Percentiles rank a stretch among this genome's conserved stretches.
phyloP scores from a whole-genome alignment of 2,329 filamentous ascomycete species.

The Dothideomycetes sp. region DNA sequence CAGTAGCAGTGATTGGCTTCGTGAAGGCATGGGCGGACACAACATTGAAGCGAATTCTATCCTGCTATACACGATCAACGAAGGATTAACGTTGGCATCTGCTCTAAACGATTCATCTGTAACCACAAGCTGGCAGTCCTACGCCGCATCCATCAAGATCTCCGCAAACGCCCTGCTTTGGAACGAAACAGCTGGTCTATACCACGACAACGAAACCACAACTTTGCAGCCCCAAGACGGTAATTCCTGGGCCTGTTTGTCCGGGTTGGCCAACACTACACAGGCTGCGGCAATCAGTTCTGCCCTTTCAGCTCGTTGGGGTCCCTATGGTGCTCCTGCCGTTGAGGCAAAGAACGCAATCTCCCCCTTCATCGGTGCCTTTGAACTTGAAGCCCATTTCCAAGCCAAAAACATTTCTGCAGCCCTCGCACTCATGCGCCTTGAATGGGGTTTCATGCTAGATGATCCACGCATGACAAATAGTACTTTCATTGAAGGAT shows the following conservation, averaged over 20 bases:
- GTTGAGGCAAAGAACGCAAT: slow-evolving; percentile 33
- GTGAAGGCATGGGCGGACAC: slow-evolving; percentile 42
- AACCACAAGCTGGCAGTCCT: slow-evolving; percentile 33
- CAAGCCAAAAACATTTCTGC: slow-evolving; percentile 29
- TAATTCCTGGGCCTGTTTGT: slow-evolving; percentile 32
- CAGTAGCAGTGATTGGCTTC: slow-evolving; percentile 38
- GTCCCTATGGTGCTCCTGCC: slow-evolving; percentile 37
- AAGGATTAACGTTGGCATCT: slow-evolving; percentile 40
- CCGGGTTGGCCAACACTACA: slow-evolving; percentile 22
- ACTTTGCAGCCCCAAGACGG: slow-evolving; percentile 46
- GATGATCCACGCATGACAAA: slow-evolving; percentile 34
- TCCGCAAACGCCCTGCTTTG: slow-evolving; percentile 30
- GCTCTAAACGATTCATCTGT: slow-evolving; percentile 37
- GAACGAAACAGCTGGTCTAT: slow-evolving; percentile 23
- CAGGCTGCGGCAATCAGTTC: slow-evolving; percentile 26
- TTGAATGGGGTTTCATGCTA: slow-evolving; percentile 35
- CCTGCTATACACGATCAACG: slow-evolving; percentile 43
- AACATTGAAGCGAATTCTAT: slow-evolving; percentile 40
- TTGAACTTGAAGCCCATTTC: slow-evolving; percentile 37
- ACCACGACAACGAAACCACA: slow-evolving; percentile 32
- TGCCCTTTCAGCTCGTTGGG: slow-evolving; percentile 35
- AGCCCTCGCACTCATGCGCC: slow-evolving; percentile 36
- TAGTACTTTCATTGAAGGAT: slow-evolving; percentile 36
- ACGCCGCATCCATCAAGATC: slow-evolving; percentile 33
- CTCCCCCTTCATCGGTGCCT: slow-evolving; percentile 34